Base-by-base conservation (phyloP, 2,329 filamentous ascomycete species). In the Ilyonectria mors-panacis region DNA sequence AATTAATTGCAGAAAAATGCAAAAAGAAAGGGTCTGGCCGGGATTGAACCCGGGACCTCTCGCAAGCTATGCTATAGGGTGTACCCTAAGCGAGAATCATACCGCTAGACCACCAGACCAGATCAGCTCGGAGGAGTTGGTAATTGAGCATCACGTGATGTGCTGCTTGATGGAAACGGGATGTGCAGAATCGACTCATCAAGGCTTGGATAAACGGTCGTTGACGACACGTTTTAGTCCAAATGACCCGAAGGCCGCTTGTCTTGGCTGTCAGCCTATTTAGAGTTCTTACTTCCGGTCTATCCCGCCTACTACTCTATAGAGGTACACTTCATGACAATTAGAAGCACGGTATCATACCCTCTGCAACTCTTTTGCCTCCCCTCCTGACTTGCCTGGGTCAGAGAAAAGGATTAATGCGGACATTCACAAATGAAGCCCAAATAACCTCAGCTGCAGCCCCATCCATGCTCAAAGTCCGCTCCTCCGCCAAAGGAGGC, bases 71-170 rank as follows among this genome's bases (percentile, higher is more conserved):
- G 78, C 79, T 78, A 59, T 71, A 78, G 80, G 79, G 79, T 81
- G 70, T 74, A 78, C 88, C 88, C 88, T 90, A 90, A 90, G 88
- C 88, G 87, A 89, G 88, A 90, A 91, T 90, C 87, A 90, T 90
- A 90, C 88, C 88, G 86, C 88, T 89, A 89, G 87, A 88, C 87
- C 86, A 89, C 80, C 82, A 82, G 82, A 83, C 82, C 83, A 8
- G 12, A 4, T 19, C 53, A 59, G 62, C 55, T 59, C n/a, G 12
- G 19, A 37, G 33, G 62, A 59, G 42, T 37, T 55, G 10, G n/a
- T 17, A n/a, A n/a, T 3, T 19, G 21, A 53, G 26, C 47, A 63
- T 63, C 61, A 63, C 61, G 61, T 63, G 61, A 63, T 59, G 62
- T 63, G 45, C 4, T 62, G 21, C 30, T 64, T 30, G 37, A 30